Conservation (phyloP, 2,329 filamentous ascomycete species). For the Pyrenochaeta sp. region DNA sequence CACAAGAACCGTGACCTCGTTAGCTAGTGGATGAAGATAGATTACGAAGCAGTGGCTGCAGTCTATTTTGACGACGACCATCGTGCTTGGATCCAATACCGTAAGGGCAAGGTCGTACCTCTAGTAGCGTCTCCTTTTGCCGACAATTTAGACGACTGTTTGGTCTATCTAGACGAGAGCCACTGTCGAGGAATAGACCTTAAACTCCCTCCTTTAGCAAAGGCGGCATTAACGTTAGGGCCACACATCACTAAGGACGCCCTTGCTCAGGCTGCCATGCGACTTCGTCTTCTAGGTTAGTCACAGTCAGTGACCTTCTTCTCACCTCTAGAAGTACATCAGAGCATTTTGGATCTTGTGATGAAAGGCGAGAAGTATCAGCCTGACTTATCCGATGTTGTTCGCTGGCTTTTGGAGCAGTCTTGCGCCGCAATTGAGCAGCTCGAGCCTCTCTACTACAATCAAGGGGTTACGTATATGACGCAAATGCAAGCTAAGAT, state of each 20-base stretch:
- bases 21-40: not conserved
- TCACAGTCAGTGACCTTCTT: not conserved
- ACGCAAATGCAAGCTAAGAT: not conserved
- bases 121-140: conserved; percentile 56
- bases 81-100: not conserved
- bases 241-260: not conserved
- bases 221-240: not conserved
- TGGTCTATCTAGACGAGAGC: conserved; percentile 73
- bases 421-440: not conserved
- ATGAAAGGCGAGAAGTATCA: not conserved
- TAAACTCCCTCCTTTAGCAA: conserved; percentile 31
- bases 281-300: not conserved
- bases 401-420: not conserved
- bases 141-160: conserved; percentile 62
- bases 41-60: not conserved
- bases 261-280: not conserved
- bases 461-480: not conserved
- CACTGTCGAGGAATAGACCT: conserved; percentile 75
- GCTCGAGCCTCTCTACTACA: not conserved
- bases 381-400: not conserved
- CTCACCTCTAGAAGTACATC: not conserved
- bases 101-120: not conserved
- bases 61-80: not conserved
- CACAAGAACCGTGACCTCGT: not conserved
- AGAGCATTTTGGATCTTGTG: not conserved